A percentile compares a stretch with the other conserved stretches of the same genome.
Conservation (phyloP, 768 basidiomycete species). For the Mycena venus region DNA sequence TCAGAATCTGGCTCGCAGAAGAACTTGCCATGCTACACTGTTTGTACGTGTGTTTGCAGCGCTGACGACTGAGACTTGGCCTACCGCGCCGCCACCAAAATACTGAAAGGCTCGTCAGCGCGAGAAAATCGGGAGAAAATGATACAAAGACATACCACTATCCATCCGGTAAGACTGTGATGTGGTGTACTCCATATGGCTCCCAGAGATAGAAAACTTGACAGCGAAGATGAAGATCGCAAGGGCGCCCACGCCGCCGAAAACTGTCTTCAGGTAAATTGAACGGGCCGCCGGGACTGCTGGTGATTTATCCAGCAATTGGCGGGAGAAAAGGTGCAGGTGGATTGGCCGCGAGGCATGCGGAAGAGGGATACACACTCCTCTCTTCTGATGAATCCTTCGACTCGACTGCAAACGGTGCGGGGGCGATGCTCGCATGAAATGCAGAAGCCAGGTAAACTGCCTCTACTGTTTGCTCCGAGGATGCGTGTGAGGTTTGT, state of each 20-base stretch:
- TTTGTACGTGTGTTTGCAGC: not conserved
- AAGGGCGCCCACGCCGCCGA: constrained; percentile 48
- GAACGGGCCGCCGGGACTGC: constrained; percentile 51
- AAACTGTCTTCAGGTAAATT: constrained; percentile 57
- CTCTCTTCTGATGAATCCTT: no score
- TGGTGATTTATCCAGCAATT: no score
- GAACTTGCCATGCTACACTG: not conserved
- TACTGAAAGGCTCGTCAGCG: not conserved
- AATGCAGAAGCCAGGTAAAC: no score
- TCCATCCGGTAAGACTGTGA: no score
- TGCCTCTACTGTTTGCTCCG: no score
- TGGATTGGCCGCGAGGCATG: no score
- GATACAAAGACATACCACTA: constrained; percentile 56
- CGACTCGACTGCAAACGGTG: no score
- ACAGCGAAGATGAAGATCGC: constrained; percentile 57
- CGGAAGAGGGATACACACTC: no score
- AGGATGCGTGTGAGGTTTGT: no score
- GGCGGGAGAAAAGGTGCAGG: no score
- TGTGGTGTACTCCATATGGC: no score
- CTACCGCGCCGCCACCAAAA: not conserved
- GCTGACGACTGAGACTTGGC: not conserved
- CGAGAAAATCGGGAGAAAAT: not conserved
- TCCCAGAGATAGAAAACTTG: constrained; percentile 72
- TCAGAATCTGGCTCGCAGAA: not conserved
- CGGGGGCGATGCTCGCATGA: no score